These are phyloP conservation scores for Ganoderma boninense DNA, from an alignment of 1,284 basidiomycete genomes.

Conservation along the genomic window DNA sequence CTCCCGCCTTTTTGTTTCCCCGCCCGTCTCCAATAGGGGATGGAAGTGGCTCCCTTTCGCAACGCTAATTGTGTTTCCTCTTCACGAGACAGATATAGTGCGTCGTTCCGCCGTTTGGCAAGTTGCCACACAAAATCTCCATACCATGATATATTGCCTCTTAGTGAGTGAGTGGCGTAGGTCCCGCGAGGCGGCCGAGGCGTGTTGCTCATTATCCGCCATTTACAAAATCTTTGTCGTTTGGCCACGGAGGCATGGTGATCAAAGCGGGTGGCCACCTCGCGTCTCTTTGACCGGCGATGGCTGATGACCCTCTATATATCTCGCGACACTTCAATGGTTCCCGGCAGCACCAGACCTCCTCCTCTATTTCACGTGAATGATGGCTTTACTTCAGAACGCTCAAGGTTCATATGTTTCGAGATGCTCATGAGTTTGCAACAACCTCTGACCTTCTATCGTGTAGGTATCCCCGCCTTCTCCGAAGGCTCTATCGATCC, in stretches of 20 bases:
- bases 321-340: neutral
- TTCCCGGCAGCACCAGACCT: neutral
- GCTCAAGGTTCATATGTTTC: neutral
- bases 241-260: conserved; percentile 1
- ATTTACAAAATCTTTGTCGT: neutral
- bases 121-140: neutral
- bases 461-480: neutral
- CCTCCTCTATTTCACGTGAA: neutral
- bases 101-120: neutral
- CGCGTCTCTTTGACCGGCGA: neutral
- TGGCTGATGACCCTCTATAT: neutral
- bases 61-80: neutral
- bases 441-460: neutral
- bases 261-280: neutral
- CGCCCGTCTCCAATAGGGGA: neutral
- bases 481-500: neutral
- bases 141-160: neutral
- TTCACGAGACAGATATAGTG: neutral
- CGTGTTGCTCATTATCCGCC: neutral
- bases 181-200: neutral
- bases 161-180: neutral
- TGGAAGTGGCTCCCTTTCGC: neutral
- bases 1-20: neutral
- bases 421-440: neutral
- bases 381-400: neutral